Base-by-base conservation (phyloP, 805 yeast species). In the Yarrowia porcina region DNA sequence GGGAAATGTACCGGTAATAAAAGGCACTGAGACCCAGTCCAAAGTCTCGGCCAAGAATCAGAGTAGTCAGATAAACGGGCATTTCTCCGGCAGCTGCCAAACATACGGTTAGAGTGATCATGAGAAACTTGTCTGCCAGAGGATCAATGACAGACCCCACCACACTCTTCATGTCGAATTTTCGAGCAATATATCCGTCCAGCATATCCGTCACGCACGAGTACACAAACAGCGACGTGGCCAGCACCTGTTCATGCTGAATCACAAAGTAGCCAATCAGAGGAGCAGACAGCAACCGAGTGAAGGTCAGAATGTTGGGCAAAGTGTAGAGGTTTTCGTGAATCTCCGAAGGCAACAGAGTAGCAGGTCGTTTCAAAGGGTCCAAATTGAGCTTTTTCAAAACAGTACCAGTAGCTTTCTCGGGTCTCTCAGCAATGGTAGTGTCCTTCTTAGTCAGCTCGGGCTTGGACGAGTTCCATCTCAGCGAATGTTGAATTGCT, bases 111-210 rank as follows among this genome's bases (percentile, higher is more conserved):
- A 96, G 84, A 0, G 89, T 83, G 20, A 93, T 81, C 97, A 94
- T 91, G 50, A 94, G 78, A 15, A 88, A 78, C 72, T 94, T 94
- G 72, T 94, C 99, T 0, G 99, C 99, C 76, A 90, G 80, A 0
- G 99, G 99, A 70, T 94, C 99, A 33, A 96, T 77, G 15, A 94
- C 86, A 0, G 97, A 87, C 0, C 99, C 99, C 7, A 91, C 82
- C 1, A 89, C 86, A 0, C 97, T 85, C 69, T 84, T 82, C 80
- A 88, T 77, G 63, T 90, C 85, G 77, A 74, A 93, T 65, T 75
- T 82, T 63, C 99, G 79, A 4, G 99, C 99, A 66, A 96, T 83
- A 70, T 75, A 89, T 0, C 99, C 99, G 73, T 94, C 99, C 21
- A 92, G 75, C 66, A 89, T 87, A 73, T 94, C 99, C 0, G 99